Base-by-base conservation (phyloP, 768 basidiomycete species). In the Harrya chromipes region DNA sequence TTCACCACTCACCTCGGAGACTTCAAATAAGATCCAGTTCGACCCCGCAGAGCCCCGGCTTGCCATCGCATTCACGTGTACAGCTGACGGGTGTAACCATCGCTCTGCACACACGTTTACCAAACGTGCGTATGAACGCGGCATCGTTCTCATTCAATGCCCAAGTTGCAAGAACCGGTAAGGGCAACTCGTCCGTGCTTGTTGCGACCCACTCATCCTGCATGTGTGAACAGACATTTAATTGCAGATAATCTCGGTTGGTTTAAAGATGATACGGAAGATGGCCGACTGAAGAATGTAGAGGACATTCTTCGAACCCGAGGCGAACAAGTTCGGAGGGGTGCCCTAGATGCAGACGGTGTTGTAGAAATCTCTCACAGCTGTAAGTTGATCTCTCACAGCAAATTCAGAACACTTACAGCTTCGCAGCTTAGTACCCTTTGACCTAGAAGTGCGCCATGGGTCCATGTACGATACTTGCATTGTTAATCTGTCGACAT, bases 221-320 rank as follows among this genome's bases (percentile, higher is more conserved):
- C 6, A 2, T 13, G 20, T 21, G 12, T 14, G 20, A 49, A 20
- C 53, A 90, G 88, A 26, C 88, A 91, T 66, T 71, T 94, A 10
- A 90, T 93, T 56, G 93, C 93, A 4, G 93, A 95, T 62, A 85
- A 95, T 59, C 70, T 95, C 12, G 88, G 87, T 1, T 95, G 93
- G 93, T 95, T 95, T 73, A 84, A 90, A 59, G 90, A 93, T 24
- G 78, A 72, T 52, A 92, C 87, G 6, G 70, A 82, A 52, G 82
- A 82, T 5, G 90, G 89, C 6, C 83, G 80, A 51, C 67, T 87
- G 21, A 79, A 74, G 47, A 97, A 88, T 1, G 73, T 98, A 4
- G 95, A 97, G 66, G 89, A 93, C 50, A 67, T 97, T 13, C 68
- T 97, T 50, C 75, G 72, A 29, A 83, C 78, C 0, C 86, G 84